Percentiles rank a stretch among this genome's conserved stretches.
Evolutionary conservation across 345 rosid genomes (phyloP).

Genomic region (Brassica carinata): DNA sequence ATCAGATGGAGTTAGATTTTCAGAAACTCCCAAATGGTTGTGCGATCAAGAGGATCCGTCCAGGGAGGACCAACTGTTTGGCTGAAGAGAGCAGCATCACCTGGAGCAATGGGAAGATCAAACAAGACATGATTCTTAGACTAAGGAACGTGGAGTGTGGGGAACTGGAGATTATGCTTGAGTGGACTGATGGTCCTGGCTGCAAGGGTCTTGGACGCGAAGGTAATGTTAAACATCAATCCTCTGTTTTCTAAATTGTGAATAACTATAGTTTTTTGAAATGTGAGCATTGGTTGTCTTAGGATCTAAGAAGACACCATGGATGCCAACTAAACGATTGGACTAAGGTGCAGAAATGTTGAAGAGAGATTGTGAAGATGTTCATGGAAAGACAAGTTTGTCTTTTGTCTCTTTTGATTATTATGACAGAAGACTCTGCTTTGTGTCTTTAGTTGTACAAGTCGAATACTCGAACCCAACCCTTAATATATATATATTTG

Average conservation of each 20-base stretch:
- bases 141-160: slow-evolving; percentile 66
- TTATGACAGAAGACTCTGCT: slow-evolving; percentile 11
- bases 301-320: slow-evolving; percentile 45
- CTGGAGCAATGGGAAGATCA: slow-evolving; percentile 55
- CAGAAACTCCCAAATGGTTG: slow-evolving; percentile 61
- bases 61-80: slow-evolving; percentile 55
- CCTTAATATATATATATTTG: slow-evolving; percentile 26
- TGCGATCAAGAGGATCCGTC: slow-evolving; percentile 58
- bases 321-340: slow-evolving; percentile 43
- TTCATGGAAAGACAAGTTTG: slow-evolving; percentile 33
- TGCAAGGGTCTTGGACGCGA: slow-evolving; percentile 48
- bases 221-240: slow-evolving; percentile 25
- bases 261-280: not conserved
- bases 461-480: slow-evolving; percentile 30
- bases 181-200: slow-evolving; percentile 64
- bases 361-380: slow-evolving; percentile 25
- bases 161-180: slow-evolving; percentile 64
- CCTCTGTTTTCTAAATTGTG: not conserved
- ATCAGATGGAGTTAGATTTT: slow-evolving; percentile 50
- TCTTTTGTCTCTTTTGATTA: slow-evolving; percentile 23
- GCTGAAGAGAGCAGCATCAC: slow-evolving; percentile 62
- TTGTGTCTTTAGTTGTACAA: slow-evolving; percentile 37
- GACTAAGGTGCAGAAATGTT: slow-evolving; percentile 33
- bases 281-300: slow-evolving; percentile 1
- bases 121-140: slow-evolving; percentile 63